phyloP scores from a whole-genome alignment of 306 rosid genomes.

The Citrullus mucosospermus region DNA sequence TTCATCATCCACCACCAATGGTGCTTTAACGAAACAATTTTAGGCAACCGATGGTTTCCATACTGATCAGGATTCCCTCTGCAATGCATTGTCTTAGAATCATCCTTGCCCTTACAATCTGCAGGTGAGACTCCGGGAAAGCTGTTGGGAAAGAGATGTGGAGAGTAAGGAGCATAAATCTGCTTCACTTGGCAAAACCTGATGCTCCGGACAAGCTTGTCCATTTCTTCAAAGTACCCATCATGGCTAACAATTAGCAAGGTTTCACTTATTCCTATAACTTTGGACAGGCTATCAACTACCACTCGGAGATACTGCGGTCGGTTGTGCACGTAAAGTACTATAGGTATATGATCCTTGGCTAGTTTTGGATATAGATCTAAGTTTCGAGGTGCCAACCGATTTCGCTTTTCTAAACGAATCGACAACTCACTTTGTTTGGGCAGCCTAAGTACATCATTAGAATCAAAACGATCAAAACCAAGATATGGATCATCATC shows the following conservation, averaged over 20 bases:
- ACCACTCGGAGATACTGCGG: constrained; percentile 70
- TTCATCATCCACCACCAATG: constrained; percentile 99
- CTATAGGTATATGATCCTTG: constrained; percentile 49
- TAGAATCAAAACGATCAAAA: constrained; percentile 15
- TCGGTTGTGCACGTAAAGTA: constrained; percentile 85
- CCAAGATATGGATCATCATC: constrained; percentile 15
- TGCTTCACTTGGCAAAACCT: constrained; percentile 85
- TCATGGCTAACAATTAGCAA: constrained; percentile 85
- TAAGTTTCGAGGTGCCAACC: constrained; percentile 58
- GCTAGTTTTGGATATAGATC: constrained; percentile 70
- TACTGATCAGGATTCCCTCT: constrained; percentile 80
- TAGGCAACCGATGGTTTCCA: constrained; percentile 72
- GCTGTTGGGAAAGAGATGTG: constrained; percentile 52
- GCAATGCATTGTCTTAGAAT: constrained; percentile 24
- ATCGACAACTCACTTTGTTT: constrained; percentile 53
- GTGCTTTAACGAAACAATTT: constrained; percentile 88
- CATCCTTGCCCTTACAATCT: constrained; percentile 67
- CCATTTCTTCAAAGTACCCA: constrained; percentile 78
- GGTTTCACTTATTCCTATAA: constrained; percentile 76
- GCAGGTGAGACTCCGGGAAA: constrained; percentile 67
- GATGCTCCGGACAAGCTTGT: constrained; percentile 48
- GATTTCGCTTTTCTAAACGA: constrained; percentile 46
- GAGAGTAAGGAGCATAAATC: constrained; percentile 82
- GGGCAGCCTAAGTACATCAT: constrained; percentile 32
- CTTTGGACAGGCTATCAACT: constrained; percentile 65